phyloP scores from a whole-genome alignment of 176 grass and related monocot species.

The Oryza glaberrima region DNA sequence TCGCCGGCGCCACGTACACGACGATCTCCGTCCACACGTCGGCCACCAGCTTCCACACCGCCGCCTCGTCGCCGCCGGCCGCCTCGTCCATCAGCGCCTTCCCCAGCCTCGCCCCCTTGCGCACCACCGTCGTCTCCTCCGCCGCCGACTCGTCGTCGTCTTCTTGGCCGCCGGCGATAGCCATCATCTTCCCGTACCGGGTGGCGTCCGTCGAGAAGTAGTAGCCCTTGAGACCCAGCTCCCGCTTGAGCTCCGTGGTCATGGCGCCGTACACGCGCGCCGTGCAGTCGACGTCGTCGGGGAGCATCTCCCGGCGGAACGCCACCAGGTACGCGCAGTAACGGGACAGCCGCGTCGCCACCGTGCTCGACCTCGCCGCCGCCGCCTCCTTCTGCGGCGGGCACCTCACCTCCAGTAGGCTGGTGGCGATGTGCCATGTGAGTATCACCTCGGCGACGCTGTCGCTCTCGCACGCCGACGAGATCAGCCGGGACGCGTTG shows the following conservation, averaged over 20 bases:
- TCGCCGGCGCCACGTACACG: neutral
- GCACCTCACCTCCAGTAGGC: constrained; percentile 7
- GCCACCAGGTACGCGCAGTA: constrained; percentile 29
- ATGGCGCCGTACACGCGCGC: neutral
- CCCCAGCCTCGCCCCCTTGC: neutral
- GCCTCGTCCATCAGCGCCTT: neutral
- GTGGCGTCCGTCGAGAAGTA: neutral
- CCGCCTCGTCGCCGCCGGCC: neutral
- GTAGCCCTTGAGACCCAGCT: neutral
- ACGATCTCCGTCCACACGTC: constrained; percentile 7
- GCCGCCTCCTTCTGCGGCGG: neutral
- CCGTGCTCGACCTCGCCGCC: neutral
- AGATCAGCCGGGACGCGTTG: too few species aligned
- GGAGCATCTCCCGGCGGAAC: constrained; percentile 20
- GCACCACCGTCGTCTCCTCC: neutral
- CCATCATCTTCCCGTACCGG: neutral
- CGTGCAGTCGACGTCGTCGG: neutral
- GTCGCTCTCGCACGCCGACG: neutral
- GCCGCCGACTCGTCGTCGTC: too few species aligned
- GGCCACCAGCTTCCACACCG: neutral
- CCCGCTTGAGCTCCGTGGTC: neutral
- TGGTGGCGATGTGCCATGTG: constrained; percentile 31
- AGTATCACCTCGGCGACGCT: constrained; percentile 35
- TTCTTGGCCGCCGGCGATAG: neutral
- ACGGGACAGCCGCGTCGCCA: neutral